phyloP scores from a whole-genome alignment of 139 green algal species.

The Pseudopediastrum boryanum region DNA sequence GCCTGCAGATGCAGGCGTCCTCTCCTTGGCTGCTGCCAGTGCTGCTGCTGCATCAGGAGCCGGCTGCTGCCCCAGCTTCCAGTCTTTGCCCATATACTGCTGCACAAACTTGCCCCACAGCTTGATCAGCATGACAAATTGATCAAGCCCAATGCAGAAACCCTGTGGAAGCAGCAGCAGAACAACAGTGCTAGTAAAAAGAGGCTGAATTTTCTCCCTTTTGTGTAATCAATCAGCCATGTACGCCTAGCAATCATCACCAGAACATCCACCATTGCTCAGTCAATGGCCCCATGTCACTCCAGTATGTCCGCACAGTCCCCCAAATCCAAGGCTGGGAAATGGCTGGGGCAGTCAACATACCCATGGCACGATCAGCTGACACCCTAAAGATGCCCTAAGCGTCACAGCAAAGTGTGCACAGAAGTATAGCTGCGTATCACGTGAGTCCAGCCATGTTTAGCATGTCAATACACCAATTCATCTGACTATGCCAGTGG shows the following conservation, averaged over 20 bases:
- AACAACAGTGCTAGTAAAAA: neutral
- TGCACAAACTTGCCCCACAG: neutral
- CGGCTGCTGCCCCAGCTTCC: neutral
- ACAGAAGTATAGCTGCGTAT: too few relatives aligned
- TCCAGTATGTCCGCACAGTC: too few relatives aligned
- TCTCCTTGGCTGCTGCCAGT: neutral
- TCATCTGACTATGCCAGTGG: neutral
- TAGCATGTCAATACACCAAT: neutral
- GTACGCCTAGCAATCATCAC: neutral
- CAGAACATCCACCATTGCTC: too few relatives aligned
- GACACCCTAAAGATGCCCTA: too few relatives aligned
- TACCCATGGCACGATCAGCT: too few relatives aligned
- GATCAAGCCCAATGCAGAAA: slow-evolving; percentile 43
- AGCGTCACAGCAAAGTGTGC: too few relatives aligned
- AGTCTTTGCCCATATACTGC: neutral
- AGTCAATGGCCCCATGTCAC: too few relatives aligned
- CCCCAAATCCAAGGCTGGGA: too few relatives aligned
- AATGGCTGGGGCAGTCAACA: too few relatives aligned
- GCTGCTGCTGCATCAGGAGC: too few relatives aligned
- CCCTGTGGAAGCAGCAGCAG: neutral
- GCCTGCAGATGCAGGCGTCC: slow-evolving; percentile 5
- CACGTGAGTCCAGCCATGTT: too few relatives aligned
- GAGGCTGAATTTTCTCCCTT: neutral
- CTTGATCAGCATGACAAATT: slow-evolving; percentile 43
- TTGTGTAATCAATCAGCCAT: neutral